These are phyloP conservation scores for Hypericum perforatum DNA, from an alignment of 345 rosid species.

Conservation along the genomic window DNA sequence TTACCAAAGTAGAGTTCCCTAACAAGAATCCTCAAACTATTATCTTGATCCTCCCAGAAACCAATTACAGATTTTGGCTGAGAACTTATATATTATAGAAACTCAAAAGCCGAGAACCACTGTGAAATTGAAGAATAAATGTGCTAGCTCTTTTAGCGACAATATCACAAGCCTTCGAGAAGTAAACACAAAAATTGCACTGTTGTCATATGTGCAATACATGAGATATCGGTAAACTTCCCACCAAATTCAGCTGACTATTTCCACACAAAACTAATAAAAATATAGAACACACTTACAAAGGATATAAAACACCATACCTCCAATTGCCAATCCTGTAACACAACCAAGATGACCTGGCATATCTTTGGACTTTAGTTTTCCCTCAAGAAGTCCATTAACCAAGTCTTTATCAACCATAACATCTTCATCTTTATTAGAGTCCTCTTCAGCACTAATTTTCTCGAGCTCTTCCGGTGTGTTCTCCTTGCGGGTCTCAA, in stretches of 20 bases:
- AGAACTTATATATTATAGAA: too few species aligned
- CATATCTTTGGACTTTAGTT: slow-evolving; percentile 44
- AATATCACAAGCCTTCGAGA: too few species aligned
- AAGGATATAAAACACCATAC: slow-evolving; percentile 27
- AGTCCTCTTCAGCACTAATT: slow-evolving; percentile 15
- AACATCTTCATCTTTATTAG: slow-evolving; percentile 15
- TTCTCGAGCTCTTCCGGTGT: slow-evolving; percentile 16
- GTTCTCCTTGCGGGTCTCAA: slow-evolving; percentile 17
- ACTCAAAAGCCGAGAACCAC: too few species aligned
- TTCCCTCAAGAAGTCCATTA: slow-evolving; percentile 38
- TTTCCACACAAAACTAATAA: too few species aligned
- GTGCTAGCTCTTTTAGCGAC: too few species aligned
- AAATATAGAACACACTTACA: slow-evolving; percentile 3
- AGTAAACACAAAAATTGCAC: too few species aligned
- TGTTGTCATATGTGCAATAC: too few species aligned
- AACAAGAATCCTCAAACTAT: not conserved
- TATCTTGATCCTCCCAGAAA: not conserved
- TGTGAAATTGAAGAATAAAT: too few species aligned
- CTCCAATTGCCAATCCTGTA: slow-evolving; percentile 75
- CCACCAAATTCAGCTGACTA: too few species aligned
- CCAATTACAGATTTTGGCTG: too few species aligned
- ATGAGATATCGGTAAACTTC: too few species aligned
- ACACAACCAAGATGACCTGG: slow-evolving; percentile 69
- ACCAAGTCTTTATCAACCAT: slow-evolving; percentile 27
- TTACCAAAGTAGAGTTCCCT: slow-evolving; percentile 11